Conservation (phyloP, 345 rosid genomes). For the Eucalyptus virginea region DNA sequence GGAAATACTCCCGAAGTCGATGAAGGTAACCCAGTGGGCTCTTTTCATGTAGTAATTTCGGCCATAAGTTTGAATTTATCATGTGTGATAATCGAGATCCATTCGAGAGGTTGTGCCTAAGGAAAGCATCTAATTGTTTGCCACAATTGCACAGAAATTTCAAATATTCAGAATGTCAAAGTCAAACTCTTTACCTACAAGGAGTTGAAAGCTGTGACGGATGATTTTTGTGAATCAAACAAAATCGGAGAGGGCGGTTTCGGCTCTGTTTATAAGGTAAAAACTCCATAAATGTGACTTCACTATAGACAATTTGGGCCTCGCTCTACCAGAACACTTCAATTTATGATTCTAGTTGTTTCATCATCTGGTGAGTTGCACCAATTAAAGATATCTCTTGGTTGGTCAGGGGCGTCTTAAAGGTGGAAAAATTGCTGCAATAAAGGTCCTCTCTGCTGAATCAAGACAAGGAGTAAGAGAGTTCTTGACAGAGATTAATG, state of each 20-base stretch:
- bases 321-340: neutral
- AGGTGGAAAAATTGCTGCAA: constrained; percentile 72
- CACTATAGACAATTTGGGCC: neutral
- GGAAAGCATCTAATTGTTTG: neutral
- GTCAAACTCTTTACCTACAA: constrained; percentile 47
- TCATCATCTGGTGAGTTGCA: neutral
- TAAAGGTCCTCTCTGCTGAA: constrained; percentile 87
- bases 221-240: constrained; percentile 44
- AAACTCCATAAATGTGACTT: neutral
- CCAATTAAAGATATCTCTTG: neutral
- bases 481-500: constrained; percentile 80
- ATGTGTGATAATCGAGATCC: neutral
- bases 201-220: constrained; percentile 61
- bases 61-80: neutral
- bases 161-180: constrained; percentile 32
- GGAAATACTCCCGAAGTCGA: constrained; percentile 16
- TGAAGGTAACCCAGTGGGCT: constrained; percentile 36
- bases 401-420: constrained; percentile 69
- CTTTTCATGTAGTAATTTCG: neutral
- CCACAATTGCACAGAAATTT: constrained; percentile 26
- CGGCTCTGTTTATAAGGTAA: constrained; percentile 46
- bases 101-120: neutral
- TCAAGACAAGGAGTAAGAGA: constrained; percentile 86
- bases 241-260: constrained; percentile 98
- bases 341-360: neutral